Percentiles rank a stretch among this genome's conserved stretches.
Conservation (phyloP, 345 rosid species). For the Syzygium aromaticum region DNA sequence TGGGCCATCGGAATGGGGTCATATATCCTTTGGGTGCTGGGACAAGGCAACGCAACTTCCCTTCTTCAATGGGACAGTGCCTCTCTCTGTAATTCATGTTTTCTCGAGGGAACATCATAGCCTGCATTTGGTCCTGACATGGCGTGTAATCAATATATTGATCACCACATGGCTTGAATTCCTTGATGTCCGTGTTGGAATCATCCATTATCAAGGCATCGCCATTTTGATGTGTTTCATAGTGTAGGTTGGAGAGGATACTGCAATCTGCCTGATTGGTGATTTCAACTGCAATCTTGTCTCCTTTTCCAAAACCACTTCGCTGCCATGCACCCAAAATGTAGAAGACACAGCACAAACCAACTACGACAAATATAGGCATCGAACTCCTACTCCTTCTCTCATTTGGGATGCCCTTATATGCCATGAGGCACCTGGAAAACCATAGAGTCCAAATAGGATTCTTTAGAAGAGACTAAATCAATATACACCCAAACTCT, state of each 20-base stretch:
- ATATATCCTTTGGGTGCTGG: slow-evolving; percentile 64
- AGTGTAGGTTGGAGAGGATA: slow-evolving; percentile 32
- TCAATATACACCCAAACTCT: not conserved
- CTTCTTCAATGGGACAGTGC: slow-evolving; percentile 48
- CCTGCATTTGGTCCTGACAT: slow-evolving; percentile 56
- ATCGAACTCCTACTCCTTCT: slow-evolving; percentile 31
- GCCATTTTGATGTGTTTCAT: slow-evolving; percentile 39
- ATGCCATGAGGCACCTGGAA: slow-evolving; percentile 7
- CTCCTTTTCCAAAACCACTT: slow-evolving; percentile 66
- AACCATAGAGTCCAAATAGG: not conserved
- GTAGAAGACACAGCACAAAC: slow-evolving; percentile 51
- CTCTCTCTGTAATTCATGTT: slow-evolving; percentile 59
- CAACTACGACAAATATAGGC: slow-evolving; percentile 34
- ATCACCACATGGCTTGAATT: slow-evolving; percentile 35
- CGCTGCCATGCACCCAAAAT: slow-evolving; percentile 70
- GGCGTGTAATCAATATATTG: slow-evolving; percentile 53
- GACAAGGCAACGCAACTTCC: slow-evolving; percentile 46
- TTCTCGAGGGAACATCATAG: slow-evolving; percentile 53
- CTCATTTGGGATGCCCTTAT: slow-evolving; percentile 2
- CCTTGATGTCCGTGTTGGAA: slow-evolving; percentile 11
- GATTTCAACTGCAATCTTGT: slow-evolving; percentile 38
- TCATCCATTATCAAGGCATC: slow-evolving; percentile 9
- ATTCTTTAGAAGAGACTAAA: not conserved
- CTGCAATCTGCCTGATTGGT: slow-evolving; percentile 41
- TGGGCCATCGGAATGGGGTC: slow-evolving; percentile 69